phyloP scores from a whole-genome alignment of 768 basidiomycete species.

The Auriscalpium orientale region DNA sequence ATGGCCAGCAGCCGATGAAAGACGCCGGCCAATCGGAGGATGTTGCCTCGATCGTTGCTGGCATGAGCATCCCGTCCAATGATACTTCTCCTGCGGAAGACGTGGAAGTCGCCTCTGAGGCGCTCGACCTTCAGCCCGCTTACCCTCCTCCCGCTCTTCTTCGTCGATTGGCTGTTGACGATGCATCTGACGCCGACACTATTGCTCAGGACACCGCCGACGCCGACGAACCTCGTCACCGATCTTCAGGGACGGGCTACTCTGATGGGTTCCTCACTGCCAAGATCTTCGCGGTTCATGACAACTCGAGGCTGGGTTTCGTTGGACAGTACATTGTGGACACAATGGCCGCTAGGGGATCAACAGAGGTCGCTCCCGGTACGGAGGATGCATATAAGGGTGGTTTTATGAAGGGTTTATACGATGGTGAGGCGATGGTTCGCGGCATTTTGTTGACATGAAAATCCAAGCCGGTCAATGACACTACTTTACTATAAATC shows the following conservation, averaged over 20 bases:
- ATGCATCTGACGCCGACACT: too few relatives aligned
- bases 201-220: too few relatives aligned
- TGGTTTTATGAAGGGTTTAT: slow-evolving; percentile 43
- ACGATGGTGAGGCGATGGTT: slow-evolving; percentile 32
- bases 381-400: slow-evolving; percentile 37
- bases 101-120: not conserved
- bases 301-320: slow-evolving; percentile 51
- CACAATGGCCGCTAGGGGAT: slow-evolving; percentile 29
- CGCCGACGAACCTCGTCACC: slow-evolving; percentile 11
- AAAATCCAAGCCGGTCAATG: not conserved
- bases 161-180: too few relatives aligned
- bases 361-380: slow-evolving; percentile 26
- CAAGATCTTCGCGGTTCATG: slow-evolving; percentile 42
- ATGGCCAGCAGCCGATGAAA: slow-evolving; percentile 24
- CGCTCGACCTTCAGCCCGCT: slow-evolving; percentile 4
- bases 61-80: slow-evolving; percentile 7
- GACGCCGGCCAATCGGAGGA: slow-evolving; percentile 19
- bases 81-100: not conserved
- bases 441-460: not conserved
- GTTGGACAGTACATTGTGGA: slow-evolving; percentile 52
- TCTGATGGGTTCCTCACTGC: slow-evolving; percentile 52
- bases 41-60: slow-evolving; percentile 13
- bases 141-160: not conserved
- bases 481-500: too few relatives aligned
- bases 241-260: slow-evolving; percentile 39